Evolutionary conservation across 2,329 filamentous ascomycete species (phyloP).

Genomic region (Penicillium sp.): DNA sequence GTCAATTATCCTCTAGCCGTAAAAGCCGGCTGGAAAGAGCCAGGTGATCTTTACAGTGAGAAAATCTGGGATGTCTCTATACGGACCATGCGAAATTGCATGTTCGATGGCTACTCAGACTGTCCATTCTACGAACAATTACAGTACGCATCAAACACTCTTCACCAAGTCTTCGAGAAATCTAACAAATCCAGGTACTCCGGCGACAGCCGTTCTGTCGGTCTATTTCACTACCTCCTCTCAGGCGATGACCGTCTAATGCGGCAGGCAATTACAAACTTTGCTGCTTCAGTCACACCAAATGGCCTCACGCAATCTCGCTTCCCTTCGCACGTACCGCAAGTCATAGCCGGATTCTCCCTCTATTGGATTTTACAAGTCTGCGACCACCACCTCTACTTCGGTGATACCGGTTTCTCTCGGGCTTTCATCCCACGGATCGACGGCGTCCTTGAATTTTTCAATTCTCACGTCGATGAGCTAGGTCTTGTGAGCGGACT

Average conservation of each 20-base stretch:
- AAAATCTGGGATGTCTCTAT: slow-evolving; percentile 38
- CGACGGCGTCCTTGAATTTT: slow-evolving; percentile 31
- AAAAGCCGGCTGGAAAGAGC: slow-evolving; percentile 31
- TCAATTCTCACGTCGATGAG: slow-evolving; percentile 22
- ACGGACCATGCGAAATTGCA: slow-evolving; percentile 40
- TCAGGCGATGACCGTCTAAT: slow-evolving; percentile 39
- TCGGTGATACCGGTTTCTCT: slow-evolving; percentile 32
- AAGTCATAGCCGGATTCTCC: slow-evolving; percentile 35
- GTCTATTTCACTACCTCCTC: slow-evolving; percentile 38
- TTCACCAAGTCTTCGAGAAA: neutral
- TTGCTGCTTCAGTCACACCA: slow-evolving; percentile 30
- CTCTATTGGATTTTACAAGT: slow-evolving; percentile 40
- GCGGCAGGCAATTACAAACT: slow-evolving; percentile 38
- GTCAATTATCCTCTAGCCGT: slow-evolving; percentile 44
- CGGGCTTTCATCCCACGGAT: slow-evolving; percentile 28
- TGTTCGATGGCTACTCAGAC: slow-evolving; percentile 42
- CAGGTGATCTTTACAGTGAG: slow-evolving; percentile 13
- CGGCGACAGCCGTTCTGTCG: slow-evolving; percentile 29
- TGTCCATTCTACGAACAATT: slow-evolving; percentile 44
- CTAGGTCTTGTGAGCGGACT: slow-evolving; percentile 29
- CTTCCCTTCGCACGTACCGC: slow-evolving; percentile 36
- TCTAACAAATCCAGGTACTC: slow-evolving; percentile 24
- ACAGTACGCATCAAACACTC: slow-evolving; percentile 26
- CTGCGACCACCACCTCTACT: slow-evolving; percentile 36
- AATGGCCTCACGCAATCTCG: slow-evolving; percentile 37